Base-by-base conservation (phyloP, 2,329 filamentous ascomycete genomes). In the Cytospora piceae region DNA sequence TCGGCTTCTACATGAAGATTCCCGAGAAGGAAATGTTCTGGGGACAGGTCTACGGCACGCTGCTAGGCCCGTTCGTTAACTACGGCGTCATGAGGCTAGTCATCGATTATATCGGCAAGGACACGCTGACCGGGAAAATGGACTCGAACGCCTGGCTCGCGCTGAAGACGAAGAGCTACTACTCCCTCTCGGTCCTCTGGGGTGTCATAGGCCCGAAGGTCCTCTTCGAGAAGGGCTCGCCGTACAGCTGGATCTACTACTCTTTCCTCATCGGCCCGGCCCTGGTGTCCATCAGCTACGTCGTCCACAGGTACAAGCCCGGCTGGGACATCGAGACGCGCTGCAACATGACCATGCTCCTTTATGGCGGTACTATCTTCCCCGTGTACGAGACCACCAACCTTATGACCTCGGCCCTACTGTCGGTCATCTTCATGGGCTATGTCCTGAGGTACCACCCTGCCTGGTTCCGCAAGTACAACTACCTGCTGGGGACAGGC, bases 401-500 rank as follows among this genome's bases (percentile, higher is more conserved):
- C 62, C 58, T 75, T 20, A 63, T 74, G 65, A 75, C 71, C 3
- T 72, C 71, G 12, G 68, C 68, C 7, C n/a, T 70, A 4, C 31
- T 74, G 17, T 69, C 73, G 6, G 15, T 70, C 2, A 70, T 74
- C 31, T 76, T 75, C 63, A 75, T 74, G 74, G 74, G 73, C 1
- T 74, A 74, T 55, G 64, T 73, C 46, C 69, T 72, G 11, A 65
- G 72, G 1, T 75, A 74, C 62, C 72, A 72, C 32, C 70, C 71
- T 1, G 72, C 70, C 24, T 80, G 78, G 77, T 80, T 79, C 74
- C 72, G 75, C 7, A 79, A 79, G 69, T 80, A 80, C 67, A 79
- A 79, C 67, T 79, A 79, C 67, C 72, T 80, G n/a, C 71, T 79
- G 6, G 76, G 77, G 4, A 75, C 76, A 3, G 77, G 77, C 1